phyloP scores from a whole-genome alignment of 2,329 filamentous ascomycete genomes.

The Aspergillus cejpii region DNA sequence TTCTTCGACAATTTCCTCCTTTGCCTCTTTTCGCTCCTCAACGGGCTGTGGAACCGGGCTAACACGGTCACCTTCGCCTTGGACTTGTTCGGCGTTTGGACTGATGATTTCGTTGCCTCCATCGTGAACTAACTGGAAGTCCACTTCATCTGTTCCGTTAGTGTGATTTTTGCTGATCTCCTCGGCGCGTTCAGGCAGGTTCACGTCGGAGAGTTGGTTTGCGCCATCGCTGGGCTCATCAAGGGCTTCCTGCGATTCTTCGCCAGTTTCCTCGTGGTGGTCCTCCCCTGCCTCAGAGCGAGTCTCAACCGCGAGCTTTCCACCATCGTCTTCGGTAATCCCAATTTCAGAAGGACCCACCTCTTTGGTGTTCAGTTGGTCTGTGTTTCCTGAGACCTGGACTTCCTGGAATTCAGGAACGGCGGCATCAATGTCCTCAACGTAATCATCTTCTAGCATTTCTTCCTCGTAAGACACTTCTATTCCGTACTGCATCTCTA shows the following conservation, averaged over 20 bases:
- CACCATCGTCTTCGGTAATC: slow-evolving; percentile 1
- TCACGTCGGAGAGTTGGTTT: neutral
- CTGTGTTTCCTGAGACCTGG: slow-evolving; percentile 10
- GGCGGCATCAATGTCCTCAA: slow-evolving; percentile 30
- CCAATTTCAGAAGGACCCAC: neutral
- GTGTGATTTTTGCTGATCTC: slow-evolving; percentile 5
- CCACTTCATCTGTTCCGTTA: slow-evolving; percentile 19
- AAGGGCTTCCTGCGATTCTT: neutral
- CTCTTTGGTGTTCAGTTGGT: slow-evolving; percentile 4
- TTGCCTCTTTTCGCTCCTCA: slow-evolving; percentile 9
- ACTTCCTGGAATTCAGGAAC: slow-evolving; percentile 19
- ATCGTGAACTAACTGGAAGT: neutral
- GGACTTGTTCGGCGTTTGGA: slow-evolving; percentile 3
- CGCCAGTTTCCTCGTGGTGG: slow-evolving; percentile 5
- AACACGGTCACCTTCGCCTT: slow-evolving; percentile 14
- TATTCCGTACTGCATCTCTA: slow-evolving; percentile 27
- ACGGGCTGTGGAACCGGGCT: slow-evolving; percentile 7
- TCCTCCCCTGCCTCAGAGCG: slow-evolving; percentile 3
- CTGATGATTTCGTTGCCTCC: neutral
- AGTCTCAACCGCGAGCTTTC: slow-evolving; percentile 1
- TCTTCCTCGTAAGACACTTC: slow-evolving; percentile 34
- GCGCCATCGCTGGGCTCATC: neutral
- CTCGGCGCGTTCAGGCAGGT: neutral
- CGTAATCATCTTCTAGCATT: slow-evolving; percentile 37
- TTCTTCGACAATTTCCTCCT: slow-evolving; percentile 7